phyloP scores from a whole-genome alignment of 73 alveolate species.

The Paramecium octaurelia region DNA sequence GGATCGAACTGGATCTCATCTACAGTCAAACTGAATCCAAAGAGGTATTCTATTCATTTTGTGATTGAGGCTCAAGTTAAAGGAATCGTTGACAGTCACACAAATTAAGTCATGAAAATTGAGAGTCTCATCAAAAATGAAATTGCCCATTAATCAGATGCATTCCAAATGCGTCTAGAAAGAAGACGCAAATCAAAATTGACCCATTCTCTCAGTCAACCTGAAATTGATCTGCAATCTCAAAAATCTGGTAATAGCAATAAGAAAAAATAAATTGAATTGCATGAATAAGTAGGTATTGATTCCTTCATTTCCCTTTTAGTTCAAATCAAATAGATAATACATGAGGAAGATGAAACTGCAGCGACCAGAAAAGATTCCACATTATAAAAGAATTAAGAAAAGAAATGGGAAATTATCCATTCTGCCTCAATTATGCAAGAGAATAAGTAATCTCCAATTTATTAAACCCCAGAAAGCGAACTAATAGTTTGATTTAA shows the following conservation, averaged over 20 bases:
- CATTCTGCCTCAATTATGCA: not conserved
- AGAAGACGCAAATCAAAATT: not conserved
- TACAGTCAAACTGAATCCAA: conserved; percentile 19
- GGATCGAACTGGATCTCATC: not conserved
- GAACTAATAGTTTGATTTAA: not conserved
- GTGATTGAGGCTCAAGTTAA: conserved; percentile 23
- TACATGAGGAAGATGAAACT: conserved; percentile 3
- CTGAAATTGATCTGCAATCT: conserved; percentile 5
- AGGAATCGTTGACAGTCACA: conserved; percentile 21
- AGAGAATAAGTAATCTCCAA: not conserved
- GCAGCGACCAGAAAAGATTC: not conserved
- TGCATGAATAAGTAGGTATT: not conserved
- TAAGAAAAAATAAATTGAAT: not conserved
- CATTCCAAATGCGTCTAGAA: not conserved
- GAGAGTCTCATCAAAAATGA: conserved; percentile 3
- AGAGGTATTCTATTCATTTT: not conserved
- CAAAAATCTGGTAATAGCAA: not conserved
- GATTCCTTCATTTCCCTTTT: not conserved
- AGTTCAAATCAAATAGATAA: not conserved
- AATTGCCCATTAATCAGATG: not conserved
- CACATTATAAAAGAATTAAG: not conserved
- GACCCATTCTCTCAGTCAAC: conserved; percentile 27
- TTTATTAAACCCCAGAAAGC: not conserved
- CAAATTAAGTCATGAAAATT: not conserved
- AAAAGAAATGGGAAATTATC: not conserved